Percentiles rank a stretch among this genome's conserved stretches.
These are phyloP conservation scores for Phytopythium oedochilum DNA, from an alignment of 352 stramenopile species.

Conservation along the genomic window DNA sequence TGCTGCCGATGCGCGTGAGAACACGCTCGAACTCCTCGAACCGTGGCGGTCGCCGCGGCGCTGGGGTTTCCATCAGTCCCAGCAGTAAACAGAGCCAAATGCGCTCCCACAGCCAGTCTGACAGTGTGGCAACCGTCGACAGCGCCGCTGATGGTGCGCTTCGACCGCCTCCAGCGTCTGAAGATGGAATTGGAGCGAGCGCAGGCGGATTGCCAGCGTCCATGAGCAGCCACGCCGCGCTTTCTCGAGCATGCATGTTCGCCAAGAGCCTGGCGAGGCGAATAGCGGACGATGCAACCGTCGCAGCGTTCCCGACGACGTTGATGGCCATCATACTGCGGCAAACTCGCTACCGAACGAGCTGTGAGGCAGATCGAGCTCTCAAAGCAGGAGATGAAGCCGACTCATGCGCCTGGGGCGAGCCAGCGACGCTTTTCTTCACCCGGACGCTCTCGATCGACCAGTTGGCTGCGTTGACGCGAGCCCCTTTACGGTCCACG, in stretches of 20 bases:
- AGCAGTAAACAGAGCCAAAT: not conserved
- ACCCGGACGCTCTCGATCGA: slow-evolving; percentile 45
- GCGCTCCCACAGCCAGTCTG: not conserved
- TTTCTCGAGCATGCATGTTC: slow-evolving; percentile 20
- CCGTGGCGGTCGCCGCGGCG: not conserved
- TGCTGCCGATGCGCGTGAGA: slow-evolving; percentile 33
- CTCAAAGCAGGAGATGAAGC: not conserved
- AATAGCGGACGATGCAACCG: slow-evolving; percentile 22
- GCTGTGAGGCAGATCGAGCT: not conserved
- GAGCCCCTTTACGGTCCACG: slow-evolving; percentile 17
- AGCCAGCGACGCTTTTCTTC: slow-evolving; percentile 32
- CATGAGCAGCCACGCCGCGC: not conserved
- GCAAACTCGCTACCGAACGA: slow-evolving; percentile 26
- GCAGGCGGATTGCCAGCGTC: not conserved
- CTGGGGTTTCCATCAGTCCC: not conserved
- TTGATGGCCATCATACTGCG: slow-evolving; percentile 40
- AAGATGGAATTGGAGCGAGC: not conserved
- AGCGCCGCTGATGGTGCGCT: not conserved
- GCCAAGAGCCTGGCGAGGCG: slow-evolving; percentile 42
- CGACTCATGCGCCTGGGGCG: slow-evolving; percentile 18
- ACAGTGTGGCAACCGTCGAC: not conserved
- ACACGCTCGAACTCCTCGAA: not conserved
- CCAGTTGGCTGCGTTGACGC: slow-evolving; percentile 17
- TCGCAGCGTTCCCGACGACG: slow-evolving; percentile 27
- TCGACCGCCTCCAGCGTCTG: not conserved